Conservation (phyloP, 2,329 filamentous ascomycete genomes). For the Leptographium wingfieldii region DNA sequence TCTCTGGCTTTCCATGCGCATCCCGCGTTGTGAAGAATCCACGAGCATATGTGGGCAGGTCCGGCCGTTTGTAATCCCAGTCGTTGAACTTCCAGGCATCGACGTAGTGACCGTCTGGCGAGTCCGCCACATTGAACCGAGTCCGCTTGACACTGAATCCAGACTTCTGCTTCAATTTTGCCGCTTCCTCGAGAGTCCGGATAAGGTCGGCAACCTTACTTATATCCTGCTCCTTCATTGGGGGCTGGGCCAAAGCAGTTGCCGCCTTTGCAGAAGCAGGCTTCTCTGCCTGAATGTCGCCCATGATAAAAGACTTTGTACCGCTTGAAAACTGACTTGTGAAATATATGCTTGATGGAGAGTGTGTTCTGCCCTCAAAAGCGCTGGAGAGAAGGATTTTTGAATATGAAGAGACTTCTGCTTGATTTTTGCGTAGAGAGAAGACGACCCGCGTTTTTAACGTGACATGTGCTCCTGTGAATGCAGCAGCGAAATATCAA, state of each 20-base stretch:
- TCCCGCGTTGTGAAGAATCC: slow-evolving; percentile 78
- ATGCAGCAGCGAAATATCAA: not conserved
- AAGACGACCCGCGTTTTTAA: not conserved
- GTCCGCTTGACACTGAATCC: slow-evolving; percentile 66
- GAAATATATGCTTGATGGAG: not conserved
- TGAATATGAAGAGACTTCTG: not conserved
- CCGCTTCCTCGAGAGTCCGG: slow-evolving; percentile 43
- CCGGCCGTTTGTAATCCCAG: slow-evolving; percentile 83
- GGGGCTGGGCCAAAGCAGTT: slow-evolving; percentile 26
- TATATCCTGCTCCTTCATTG: slow-evolving; percentile 56
- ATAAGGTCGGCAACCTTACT: slow-evolving; percentile 56
- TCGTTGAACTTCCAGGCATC: slow-evolving; percentile 91
- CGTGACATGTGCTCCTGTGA: not conserved
- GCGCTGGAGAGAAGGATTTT: not conserved
- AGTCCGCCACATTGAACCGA: slow-evolving; percentile 56
- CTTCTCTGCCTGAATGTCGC: not conserved
- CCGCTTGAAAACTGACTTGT: not conserved
- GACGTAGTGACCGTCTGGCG: slow-evolving; percentile 52
- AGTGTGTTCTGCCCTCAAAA: not conserved
- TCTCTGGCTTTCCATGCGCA: slow-evolving; percentile 54
- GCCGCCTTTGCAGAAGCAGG: not conserved
- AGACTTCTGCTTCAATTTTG: slow-evolving; percentile 42
- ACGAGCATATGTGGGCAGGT: slow-evolving; percentile 83
- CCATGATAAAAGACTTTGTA: not conserved
- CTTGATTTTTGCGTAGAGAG: not conserved